Conservation (phyloP, 306 rosid species). For the Alnus rubra region DNA sequence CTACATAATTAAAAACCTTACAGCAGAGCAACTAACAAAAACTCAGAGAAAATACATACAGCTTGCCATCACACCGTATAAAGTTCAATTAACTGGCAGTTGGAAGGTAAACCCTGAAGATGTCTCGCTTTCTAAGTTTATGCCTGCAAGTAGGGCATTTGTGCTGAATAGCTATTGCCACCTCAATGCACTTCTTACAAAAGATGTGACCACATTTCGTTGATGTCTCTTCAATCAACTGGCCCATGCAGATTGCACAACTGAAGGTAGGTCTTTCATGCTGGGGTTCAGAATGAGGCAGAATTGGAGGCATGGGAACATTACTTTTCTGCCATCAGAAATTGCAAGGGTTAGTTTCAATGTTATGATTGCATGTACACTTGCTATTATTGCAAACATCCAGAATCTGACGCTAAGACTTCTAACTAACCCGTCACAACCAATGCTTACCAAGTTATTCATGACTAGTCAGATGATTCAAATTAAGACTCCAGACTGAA, state of each 20-base stretch:
- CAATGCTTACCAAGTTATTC: too few relatives aligned
- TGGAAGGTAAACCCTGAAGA: conserved; percentile 45
- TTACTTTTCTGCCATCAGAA: conserved; percentile 25
- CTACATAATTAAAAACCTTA: too few relatives aligned
- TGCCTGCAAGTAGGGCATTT: conserved; percentile 48
- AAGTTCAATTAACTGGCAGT: conserved; percentile 17
- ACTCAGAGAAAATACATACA: not conserved
- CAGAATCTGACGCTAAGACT: not conserved
- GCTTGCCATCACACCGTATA: not conserved
- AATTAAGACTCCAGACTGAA: too few relatives aligned
- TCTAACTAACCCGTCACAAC: not conserved
- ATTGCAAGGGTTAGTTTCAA: not conserved
- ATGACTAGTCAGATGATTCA: too few relatives aligned
- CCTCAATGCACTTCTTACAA: conserved; percentile 52
- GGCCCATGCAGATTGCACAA: conserved; percentile 47
- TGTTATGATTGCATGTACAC: not conserved
- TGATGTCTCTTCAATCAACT: conserved; percentile 46
- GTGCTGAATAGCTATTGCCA: conserved; percentile 34
- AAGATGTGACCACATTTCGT: conserved; percentile 59
- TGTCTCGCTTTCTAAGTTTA: conserved; percentile 36
- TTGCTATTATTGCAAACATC: not conserved
- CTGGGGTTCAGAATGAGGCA: conserved; percentile 3
- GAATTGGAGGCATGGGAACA: conserved; percentile 6
- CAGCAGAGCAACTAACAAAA: not conserved
- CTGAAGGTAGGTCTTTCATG: conserved; percentile 32